A percentile compares a stretch with the other conserved stretches of the same genome.
Evolutionary conservation across 768 basidiomycete species (phyloP).

Genomic region (Amanita rubescens): DNA sequence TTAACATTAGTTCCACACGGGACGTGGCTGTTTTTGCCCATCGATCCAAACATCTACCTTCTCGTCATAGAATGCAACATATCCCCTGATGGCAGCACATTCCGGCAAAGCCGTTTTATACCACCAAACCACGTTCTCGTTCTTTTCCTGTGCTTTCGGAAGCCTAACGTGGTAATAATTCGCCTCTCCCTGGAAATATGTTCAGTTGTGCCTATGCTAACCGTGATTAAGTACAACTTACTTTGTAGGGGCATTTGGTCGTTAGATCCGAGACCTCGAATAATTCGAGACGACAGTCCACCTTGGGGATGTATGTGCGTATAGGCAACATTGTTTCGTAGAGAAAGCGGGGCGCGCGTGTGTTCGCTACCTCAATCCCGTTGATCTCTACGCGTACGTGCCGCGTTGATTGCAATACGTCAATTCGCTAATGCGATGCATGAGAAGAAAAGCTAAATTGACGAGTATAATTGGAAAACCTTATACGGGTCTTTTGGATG

Average conservation of each 20-base stretch:
- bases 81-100: conserved; percentile 41
- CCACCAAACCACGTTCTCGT: conserved; percentile 55
- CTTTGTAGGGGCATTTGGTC: conserved; percentile 61
- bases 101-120: conserved; percentile 49
- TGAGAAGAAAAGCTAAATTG: background rate
- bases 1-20: conserved; percentile 11
- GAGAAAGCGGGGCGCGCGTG: conserved; percentile 43
- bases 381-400: conserved; percentile 53
- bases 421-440: conserved; percentile 39
- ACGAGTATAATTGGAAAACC: too few species aligned
- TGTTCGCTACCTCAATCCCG: conserved; percentile 58
- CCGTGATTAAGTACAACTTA: conserved; percentile 12
- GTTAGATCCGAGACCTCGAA: conserved; percentile 39
- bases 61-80: conserved; percentile 58
- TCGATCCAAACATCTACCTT: conserved; percentile 62
- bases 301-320: conserved; percentile 48
- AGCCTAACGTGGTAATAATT: conserved; percentile 36
- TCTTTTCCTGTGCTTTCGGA: conserved; percentile 30
- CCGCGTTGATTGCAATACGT: conserved; percentile 52
- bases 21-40: conserved; percentile 41
- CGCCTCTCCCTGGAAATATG: background rate
- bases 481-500: conserved; percentile 70
- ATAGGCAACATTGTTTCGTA: conserved; percentile 51
- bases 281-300: conserved; percentile 44
- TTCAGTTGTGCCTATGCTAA: background rate